Evolutionary conservation across 1,284 basidiomycete genomes (phyloP).

Genomic region (Phellopilus nigrolimitatus): DNA sequence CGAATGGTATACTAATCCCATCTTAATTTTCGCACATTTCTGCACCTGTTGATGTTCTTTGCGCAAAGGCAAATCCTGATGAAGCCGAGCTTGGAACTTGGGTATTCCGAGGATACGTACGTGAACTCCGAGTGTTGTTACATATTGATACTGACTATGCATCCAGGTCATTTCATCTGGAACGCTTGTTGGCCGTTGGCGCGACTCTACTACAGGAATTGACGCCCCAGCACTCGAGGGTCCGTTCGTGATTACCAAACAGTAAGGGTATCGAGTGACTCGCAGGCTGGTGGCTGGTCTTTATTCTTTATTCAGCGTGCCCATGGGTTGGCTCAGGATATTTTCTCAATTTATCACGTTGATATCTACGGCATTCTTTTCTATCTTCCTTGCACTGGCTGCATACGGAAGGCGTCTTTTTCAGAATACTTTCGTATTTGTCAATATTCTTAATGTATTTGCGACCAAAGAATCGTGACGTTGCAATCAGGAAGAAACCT

Average conservation of each 20-base stretch:
- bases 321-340: too few species aligned
- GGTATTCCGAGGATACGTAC: conserved; percentile 48
- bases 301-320: too few species aligned
- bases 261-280: conserved; percentile 21
- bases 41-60: background rate
- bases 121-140: conserved; percentile 22
- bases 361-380: too few species aligned
- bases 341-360: too few species aligned
- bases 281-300: background rate
- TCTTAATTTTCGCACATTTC: background rate
- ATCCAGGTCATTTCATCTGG: conserved; percentile 8
- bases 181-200: conserved; percentile 46
- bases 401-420: too few species aligned
- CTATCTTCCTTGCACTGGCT: too few species aligned
- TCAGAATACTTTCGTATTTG: too few species aligned
- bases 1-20: background rate
- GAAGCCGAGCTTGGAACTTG: conserved; percentile 34
- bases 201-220: conserved; percentile 37
- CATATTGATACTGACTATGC: background rate
- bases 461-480: too few species aligned
- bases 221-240: conserved; percentile 40
- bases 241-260: conserved; percentile 38
- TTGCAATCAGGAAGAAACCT: too few species aligned
- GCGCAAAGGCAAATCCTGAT: conserved; percentile 31
- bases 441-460: too few species aligned